Evolutionary conservation across 805 yeast genomes (phyloP).

Genomic region (Pichia heedii): DNA sequence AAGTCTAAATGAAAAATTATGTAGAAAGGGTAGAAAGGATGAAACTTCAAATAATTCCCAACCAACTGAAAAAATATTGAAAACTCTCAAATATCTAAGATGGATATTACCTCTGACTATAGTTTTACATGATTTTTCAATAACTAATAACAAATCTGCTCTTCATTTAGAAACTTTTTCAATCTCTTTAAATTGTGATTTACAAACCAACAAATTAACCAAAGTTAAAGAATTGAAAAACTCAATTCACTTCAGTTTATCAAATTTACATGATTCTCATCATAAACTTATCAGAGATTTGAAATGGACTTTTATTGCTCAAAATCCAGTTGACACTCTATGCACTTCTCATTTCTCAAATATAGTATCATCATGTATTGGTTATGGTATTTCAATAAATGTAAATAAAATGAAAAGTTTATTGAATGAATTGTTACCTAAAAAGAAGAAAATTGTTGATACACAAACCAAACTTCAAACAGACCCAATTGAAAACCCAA

Average conservation of each 20-base stretch:
- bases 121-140: constrained; percentile 7
- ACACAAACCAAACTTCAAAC: too few relatives aligned
- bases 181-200: constrained; percentile 6
- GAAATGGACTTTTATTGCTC: constrained; percentile 9
- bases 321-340: not conserved
- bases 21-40: not conserved
- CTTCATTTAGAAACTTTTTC: constrained; percentile 11
- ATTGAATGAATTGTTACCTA: not conserved
- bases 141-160: constrained; percentile 1
- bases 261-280: constrained; percentile 4
- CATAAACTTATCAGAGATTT: constrained; percentile 1
- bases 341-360: constrained; percentile 1
- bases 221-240: constrained; percentile 1
- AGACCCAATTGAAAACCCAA: not conserved
- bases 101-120: constrained; percentile 11
- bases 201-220: not conserved
- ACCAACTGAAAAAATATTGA: not conserved
- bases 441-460: not conserved
- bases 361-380: constrained; percentile 4
- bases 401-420: constrained; percentile 1
- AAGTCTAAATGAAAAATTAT: not conserved
- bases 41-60: not conserved
- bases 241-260: constrained; percentile 8
- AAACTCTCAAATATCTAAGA: constrained; percentile 3
- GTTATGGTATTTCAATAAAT: constrained; percentile 6